phyloP scores from a whole-genome alignment of 768 basidiomycete species.

The Tulasnella sp. region DNA sequence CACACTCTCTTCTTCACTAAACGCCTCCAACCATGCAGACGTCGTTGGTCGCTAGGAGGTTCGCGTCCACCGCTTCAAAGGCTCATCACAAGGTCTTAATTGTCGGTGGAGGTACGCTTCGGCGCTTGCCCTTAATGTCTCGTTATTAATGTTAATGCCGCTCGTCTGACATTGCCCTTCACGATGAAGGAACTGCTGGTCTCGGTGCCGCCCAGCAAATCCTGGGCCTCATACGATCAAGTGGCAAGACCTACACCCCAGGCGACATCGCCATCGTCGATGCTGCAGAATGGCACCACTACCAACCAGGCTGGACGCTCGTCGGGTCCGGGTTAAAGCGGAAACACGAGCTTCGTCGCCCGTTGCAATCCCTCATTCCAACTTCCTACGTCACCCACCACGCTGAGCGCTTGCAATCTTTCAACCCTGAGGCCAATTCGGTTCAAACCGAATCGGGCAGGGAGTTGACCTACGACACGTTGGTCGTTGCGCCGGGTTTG shows the following conservation, averaged over 20 bases:
- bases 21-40: slow-evolving; percentile 3
- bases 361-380: slow-evolving; percentile 69
- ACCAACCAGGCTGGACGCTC: slow-evolving; percentile 96
- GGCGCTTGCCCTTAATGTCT: background rate
- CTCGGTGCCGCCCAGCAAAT: slow-evolving; percentile 84
- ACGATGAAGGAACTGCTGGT: slow-evolving; percentile 65
- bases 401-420: slow-evolving; percentile 63
- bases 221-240: slow-evolving; percentile 67
- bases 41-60: slow-evolving; percentile 4
- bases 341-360: slow-evolving; percentile 59
- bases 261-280: slow-evolving; percentile 88
- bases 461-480: slow-evolving; percentile 69
- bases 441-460: slow-evolving; percentile 69
- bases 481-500: slow-evolving; percentile 86
- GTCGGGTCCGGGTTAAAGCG: slow-evolving; percentile 80
- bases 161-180: slow-evolving; percentile 11
- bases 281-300: slow-evolving; percentile 74
- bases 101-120: slow-evolving; percentile 74
- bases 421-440: slow-evolving; percentile 70
- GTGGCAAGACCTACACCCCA: slow-evolving; percentile 56
- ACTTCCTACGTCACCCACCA: slow-evolving; percentile 60
- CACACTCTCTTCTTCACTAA: background rate
- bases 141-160: background rate
- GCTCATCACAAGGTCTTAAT: slow-evolving; percentile 78
- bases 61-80: slow-evolving; percentile 33